Base-by-base conservation (phyloP, 306 rosid species). In the Glycyrrhiza uralensis region DNA sequence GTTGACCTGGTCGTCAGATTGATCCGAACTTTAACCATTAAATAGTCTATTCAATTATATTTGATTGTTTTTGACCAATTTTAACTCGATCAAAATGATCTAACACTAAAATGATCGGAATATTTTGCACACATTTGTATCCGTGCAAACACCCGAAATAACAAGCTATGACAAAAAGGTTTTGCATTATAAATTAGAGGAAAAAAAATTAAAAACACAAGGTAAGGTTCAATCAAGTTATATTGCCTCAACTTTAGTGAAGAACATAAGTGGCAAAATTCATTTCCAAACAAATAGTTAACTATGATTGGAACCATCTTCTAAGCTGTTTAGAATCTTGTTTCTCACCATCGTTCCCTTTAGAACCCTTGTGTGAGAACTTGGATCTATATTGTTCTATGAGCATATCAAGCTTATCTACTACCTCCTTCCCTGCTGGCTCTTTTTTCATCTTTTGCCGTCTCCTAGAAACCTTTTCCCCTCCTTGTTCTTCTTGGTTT, bases 361-460 rank as follows among this genome's bases (percentile, higher is more conserved):
- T 71, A 5, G 83, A 80, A 33, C 79, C 59, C 26, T 66, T 84
- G 20, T 81, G 79, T 33, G 93, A 86, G 81, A 86, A 86, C 79
- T 84, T 89, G 69, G 96, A 86, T 54, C 73, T 85, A 56, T 94
- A 94, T 84, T 89, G 90, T 74, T 87, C 95, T 24, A 94, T 91
- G 68, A 94, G 96, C 86, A 83, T 42, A 86, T 94, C 99, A 41
- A 94, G 99, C 83, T 88, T 89, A 72, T 91, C 99, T 15, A 70
- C 85, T 7, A 20, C 79, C 13, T 87, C 97, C 71, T 84, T 77
- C 30, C 98, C 98, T 33, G 60, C 44, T 12, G 88, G 81, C 17
- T 44, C 95, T 77, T 88, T 87, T 13, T 82, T 91, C 91, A 87
- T 88, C 68, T 80, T 89, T 1, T 88, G 26, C 76, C 91, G 71